Evolutionary conservation across 345 rosid species (phyloP).

Genomic region (Isatis tinctoria): DNA sequence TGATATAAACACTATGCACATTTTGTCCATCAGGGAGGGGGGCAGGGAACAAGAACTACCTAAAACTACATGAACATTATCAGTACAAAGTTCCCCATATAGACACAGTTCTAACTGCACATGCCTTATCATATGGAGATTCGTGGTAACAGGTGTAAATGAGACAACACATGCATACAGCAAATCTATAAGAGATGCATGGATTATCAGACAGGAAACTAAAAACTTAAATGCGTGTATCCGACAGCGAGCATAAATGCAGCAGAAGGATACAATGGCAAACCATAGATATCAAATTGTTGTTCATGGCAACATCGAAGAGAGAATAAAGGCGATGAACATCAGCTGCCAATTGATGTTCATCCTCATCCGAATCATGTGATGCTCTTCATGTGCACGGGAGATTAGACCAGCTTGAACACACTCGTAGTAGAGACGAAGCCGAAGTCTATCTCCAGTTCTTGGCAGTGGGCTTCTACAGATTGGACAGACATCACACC

Average conservation of each 20-base stretch:
- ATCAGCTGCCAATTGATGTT: conserved; percentile 55
- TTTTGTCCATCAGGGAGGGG: neutral
- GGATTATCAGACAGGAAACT: neutral
- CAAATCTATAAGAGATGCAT: neutral
- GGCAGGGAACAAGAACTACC: neutral
- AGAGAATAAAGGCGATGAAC: conserved; percentile 83
- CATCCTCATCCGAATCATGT: conserved; percentile 55
- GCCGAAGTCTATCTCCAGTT: conserved; percentile 40
- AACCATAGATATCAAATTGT: conserved; percentile 74
- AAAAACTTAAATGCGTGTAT: conserved; percentile 2
- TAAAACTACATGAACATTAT: neutral
- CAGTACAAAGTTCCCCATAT: neutral
- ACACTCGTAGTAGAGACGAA: conserved; percentile 80
- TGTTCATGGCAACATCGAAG: conserved; percentile 86
- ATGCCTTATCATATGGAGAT: neutral
- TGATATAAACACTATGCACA: conserved; percentile 1
- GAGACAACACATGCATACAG: neutral
- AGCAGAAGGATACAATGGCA: conserved; percentile 83
- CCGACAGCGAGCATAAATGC: neutral
- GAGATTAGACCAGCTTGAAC: conserved; percentile 79
- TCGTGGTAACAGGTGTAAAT: neutral
- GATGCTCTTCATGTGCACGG: conserved; percentile 49
- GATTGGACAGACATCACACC: conserved; percentile 86
- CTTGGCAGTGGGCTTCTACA: conserved; percentile 57
- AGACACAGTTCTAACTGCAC: neutral